Evolutionary conservation across 2,329 filamentous ascomycete species (phyloP), one percentile per base, ranked within the genome.

Genomic region (Fusarium gaditjirri): DNA sequence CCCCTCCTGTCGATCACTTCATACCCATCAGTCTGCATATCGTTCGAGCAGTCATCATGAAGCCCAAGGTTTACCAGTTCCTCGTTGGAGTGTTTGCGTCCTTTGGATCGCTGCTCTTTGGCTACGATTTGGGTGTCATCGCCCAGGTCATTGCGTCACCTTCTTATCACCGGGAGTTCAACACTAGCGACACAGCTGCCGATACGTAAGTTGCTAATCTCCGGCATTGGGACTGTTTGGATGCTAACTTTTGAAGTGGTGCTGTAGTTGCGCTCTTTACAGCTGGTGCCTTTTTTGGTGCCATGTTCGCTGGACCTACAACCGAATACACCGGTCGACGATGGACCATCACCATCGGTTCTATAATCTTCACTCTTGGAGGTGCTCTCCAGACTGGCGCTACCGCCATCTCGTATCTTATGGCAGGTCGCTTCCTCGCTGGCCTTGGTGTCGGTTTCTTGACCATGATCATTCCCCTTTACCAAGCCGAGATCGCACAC

Each of bases 401-500:
- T 0, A 78, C 82, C 47, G 81, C 77, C 16, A 80, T 88, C 27
- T 76, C 82, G 6, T 94, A 90, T 77, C 85, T 95, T 25, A 94
- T 92, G 77, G 85, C 90, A 42, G 93, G 93, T 19, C 87, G 93
- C 39, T 87, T 88, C 71, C 84, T 95, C 55, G 91, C 92, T 33
- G 93, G 92, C 59, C 50, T 39, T 17, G 88, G 86, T 43, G 85
- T 88, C 63, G 81, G 84, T 57, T 80, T 83, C 65, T 65, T 84
- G 61, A 76, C 78, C 49, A 82, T 81, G 80, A 80, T 80, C 14
- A 79, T 83, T 60, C 81, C 93, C 5, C 81, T 95, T 0, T 95
- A 94, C 78, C 93, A 95, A 78, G 92, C 92, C 27, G 93, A 96
- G 77, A 86, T 95, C 29, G 90, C 91, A 7, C 93, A 95, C 78